Conservation (phyloP, 2,329 filamentous ascomycete species). For the Triangularia verruculosa region DNA sequence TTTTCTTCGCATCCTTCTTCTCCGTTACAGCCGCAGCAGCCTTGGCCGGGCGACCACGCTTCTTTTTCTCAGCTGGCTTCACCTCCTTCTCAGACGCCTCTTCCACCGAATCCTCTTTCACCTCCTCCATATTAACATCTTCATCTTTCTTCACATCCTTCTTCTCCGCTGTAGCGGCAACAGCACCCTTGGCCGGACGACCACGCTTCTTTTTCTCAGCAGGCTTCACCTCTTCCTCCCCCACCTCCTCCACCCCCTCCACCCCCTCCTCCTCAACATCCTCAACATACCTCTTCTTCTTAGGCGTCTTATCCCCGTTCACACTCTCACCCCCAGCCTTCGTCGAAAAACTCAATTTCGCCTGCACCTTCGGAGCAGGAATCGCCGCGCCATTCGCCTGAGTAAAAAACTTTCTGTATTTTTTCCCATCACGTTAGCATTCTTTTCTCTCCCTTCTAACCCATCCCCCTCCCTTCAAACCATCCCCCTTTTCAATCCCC, state of each 20-base stretch:
- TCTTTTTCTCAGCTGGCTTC: slow-evolving; percentile 41
- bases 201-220: slow-evolving; percentile 48
- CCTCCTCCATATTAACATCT: neutral
- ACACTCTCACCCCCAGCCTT: slow-evolving; percentile 39
- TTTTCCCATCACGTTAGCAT: neutral
- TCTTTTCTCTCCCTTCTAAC: neutral
- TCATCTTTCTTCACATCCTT: slow-evolving; percentile 35
- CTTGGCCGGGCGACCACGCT: slow-evolving; percentile 39
- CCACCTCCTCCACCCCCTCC: neutral
- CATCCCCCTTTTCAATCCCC: no score
- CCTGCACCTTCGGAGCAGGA: slow-evolving; percentile 51
- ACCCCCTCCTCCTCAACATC: neutral
- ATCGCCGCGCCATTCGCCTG: slow-evolving; percentile 54
- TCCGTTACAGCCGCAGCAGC: neutral
- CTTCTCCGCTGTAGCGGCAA: slow-evolving; percentile 7
- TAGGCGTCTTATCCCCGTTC: neutral
- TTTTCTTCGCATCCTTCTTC: slow-evolving; percentile 26
- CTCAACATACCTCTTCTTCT: neutral
- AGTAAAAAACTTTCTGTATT: slow-evolving; percentile 78
- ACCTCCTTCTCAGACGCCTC: slow-evolving; percentile 22
- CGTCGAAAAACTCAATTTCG: slow-evolving; percentile 68
- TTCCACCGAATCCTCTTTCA: neutral
- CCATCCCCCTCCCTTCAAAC: no score
- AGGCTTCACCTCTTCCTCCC: slow-evolving; percentile 23
- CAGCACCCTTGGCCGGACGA: slow-evolving; percentile 28